Conservation (phyloP, 257 asterid species). For the Solanum chiquidenum region DNA sequence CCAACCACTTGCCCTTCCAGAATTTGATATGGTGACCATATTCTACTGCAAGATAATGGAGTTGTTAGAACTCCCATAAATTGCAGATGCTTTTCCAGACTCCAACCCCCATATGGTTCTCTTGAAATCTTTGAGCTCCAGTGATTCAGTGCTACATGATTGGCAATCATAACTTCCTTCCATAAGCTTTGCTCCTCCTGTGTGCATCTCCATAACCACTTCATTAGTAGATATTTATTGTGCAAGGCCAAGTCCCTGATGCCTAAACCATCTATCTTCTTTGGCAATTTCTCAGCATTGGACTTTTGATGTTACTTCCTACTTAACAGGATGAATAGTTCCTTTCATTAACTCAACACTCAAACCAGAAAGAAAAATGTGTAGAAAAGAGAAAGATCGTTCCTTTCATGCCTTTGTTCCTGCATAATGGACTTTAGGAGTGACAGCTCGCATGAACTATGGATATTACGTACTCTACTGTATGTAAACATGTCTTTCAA, state of each 20-base stretch:
- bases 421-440: not conserved
- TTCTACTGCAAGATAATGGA: not conserved
- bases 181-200: not conserved
- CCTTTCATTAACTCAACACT: not conserved
- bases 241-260: not conserved
- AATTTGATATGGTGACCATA: not conserved
- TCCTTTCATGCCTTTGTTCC: not conserved
- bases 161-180: not conserved
- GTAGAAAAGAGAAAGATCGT: not conserved
- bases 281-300: not conserved
- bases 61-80: not conserved
- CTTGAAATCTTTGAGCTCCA: not conserved
- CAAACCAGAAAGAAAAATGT: not conserved
- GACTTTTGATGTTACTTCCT: not conserved
- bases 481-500: not conserved
- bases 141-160: not conserved
- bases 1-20: not conserved
- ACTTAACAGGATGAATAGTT: not conserved
- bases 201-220: not conserved
- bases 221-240: not conserved
- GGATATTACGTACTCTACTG: not conserved
- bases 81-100: not conserved
- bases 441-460: not conserved
- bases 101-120: not conserved
- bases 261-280: not conserved